Percentiles rank a stretch among this genome's conserved stretches.
Evolutionary conservation across 306 rosid species (phyloP).

Genomic region (Spatholobus suberectus): DNA sequence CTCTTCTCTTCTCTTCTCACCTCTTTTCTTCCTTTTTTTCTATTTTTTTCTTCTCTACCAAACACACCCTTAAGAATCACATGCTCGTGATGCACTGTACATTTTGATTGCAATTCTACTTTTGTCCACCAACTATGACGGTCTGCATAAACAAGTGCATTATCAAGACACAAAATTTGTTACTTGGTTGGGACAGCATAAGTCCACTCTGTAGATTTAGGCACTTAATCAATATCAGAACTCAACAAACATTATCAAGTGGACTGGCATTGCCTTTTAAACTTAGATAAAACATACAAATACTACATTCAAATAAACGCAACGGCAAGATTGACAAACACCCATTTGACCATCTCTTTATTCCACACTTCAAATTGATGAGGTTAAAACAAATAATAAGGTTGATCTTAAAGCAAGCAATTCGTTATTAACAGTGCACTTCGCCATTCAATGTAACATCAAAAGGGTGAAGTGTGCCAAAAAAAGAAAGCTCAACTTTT

Average conservation of each 20-base stretch:
- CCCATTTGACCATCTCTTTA: too few species aligned
- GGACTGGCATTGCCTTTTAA: background rate
- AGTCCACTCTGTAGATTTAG: background rate
- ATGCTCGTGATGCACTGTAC: slow-evolving; percentile 68
- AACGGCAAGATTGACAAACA: too few species aligned
- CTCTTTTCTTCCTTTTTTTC: too few species aligned
- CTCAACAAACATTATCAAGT: background rate
- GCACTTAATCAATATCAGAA: slow-evolving; percentile 4
- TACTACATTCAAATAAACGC: too few species aligned
- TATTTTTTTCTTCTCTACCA: too few species aligned
- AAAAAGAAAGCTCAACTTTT: background rate
- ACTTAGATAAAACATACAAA: background rate
- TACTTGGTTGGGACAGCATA: background rate
- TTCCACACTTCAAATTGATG: too few species aligned
- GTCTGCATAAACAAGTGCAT: slow-evolving; percentile 53
- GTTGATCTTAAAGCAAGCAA: background rate
- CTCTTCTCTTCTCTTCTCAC: too few species aligned
- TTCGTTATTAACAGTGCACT: background rate
- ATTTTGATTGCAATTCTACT: slow-evolving; percentile 89
- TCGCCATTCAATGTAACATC: slow-evolving; percentile 1
- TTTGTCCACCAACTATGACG: slow-evolving; percentile 84
- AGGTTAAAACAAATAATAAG: background rate
- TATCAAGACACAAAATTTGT: background rate
- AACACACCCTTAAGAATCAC: slow-evolving; percentile 57
- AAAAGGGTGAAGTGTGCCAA: too few species aligned